Evolutionary conservation across 441 rosid species (phyloP).

Genomic region (Dalechampia spathulata): DNA sequence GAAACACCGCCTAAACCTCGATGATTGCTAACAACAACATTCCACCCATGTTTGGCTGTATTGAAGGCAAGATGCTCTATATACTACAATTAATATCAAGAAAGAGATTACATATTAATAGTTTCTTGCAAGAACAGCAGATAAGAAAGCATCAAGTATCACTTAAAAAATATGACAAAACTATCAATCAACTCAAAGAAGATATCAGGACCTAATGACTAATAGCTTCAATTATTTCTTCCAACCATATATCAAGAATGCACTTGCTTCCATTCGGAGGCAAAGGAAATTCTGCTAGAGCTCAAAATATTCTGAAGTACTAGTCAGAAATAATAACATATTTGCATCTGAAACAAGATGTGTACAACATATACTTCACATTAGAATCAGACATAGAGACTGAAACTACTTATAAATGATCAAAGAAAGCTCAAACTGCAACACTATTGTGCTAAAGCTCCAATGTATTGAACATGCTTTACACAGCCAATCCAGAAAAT

Average conservation of each 20-base stretch:
- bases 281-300: no score
- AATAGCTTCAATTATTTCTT: no score
- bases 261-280: no score
- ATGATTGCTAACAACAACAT: constrained; percentile 84
- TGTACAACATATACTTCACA: neutral
- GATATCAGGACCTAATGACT: no score
- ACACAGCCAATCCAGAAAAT: neutral
- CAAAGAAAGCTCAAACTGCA: neutral
- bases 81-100: constrained; percentile 38
- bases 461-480: neutral
- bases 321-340: no score
- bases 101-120: neutral
- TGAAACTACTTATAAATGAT: neutral
- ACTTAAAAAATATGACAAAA: neutral
- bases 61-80: constrained; percentile 57
- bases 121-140: neutral
- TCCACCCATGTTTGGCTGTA: constrained; percentile 58
- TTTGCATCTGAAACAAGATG: neutral
- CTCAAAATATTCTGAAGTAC: no score
- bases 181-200: neutral
- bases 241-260: neutral
- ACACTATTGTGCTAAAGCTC: neutral
- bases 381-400: neutral
- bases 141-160: neutral
- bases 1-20: constrained; percentile 83